phyloP scores from a whole-genome alignment of 352 stramenopile genomes.

The Globisporangium cystogenes region DNA sequence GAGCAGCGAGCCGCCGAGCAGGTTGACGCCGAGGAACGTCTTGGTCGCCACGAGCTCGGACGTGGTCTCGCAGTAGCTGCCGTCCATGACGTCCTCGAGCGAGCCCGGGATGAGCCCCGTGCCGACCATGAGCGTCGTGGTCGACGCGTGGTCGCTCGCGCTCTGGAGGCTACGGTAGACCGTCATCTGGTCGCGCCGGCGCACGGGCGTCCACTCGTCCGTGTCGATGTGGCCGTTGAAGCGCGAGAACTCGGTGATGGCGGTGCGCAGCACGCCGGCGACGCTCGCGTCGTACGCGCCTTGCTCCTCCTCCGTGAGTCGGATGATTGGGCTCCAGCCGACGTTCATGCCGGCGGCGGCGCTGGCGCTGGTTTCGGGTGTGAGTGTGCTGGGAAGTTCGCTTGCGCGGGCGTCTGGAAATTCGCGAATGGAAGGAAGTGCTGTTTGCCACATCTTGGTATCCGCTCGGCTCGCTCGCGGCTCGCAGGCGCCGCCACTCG shows the following conservation, averaged over 20 bases:
- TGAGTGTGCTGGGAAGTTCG: neutral
- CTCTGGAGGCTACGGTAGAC: slow-evolving; percentile 10
- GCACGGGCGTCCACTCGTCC: slow-evolving; percentile 12
- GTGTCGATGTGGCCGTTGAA: slow-evolving; percentile 12
- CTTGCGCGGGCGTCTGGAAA: neutral
- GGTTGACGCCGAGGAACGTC: slow-evolving; percentile 23
- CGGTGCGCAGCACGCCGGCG: slow-evolving; percentile 1
- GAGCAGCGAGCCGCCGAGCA: slow-evolving; percentile 25
- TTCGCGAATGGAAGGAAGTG: neutral
- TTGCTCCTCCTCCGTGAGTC: slow-evolving; percentile 8
- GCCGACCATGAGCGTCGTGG: slow-evolving; percentile 12
- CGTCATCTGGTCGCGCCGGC: slow-evolving; percentile 10
- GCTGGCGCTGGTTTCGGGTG: neutral
- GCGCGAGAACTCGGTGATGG: slow-evolving; percentile 9
- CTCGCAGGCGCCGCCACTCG: no score
- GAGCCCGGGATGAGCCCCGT: slow-evolving; percentile 7
- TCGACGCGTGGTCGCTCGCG: neutral
- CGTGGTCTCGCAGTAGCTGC: slow-evolving; percentile 38
- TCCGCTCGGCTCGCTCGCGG: neutral
- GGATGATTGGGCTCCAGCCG: slow-evolving; percentile 12
- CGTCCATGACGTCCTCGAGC: slow-evolving; percentile 31
- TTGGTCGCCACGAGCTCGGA: slow-evolving; percentile 26
- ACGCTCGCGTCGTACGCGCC: slow-evolving; percentile 9
- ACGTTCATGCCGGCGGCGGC: slow-evolving; percentile 6
- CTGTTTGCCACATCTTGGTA: neutral